Conservation (phyloP, 2,329 filamentous ascomycete species). For the Diaporthe citrichinensis region DNA sequence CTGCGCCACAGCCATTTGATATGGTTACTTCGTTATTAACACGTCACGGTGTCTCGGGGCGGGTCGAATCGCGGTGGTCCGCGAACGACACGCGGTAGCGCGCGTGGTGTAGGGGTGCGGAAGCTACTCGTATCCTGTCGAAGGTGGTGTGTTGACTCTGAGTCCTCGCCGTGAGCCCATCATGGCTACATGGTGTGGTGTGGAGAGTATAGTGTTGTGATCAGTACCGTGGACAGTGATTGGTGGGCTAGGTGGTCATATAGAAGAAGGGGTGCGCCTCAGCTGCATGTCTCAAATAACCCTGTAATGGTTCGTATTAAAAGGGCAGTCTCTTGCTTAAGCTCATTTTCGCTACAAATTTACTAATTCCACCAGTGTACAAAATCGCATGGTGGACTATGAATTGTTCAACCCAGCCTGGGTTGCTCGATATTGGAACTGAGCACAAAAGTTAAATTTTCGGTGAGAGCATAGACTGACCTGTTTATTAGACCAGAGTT, state of each 20-base stretch:
- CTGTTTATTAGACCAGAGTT: not conserved
- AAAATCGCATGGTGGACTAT: not conserved
- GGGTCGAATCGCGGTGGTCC: slow-evolving; percentile 30
- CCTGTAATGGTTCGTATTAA: not conserved
- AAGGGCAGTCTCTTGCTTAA: not conserved
- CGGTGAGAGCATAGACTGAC: too few species aligned
- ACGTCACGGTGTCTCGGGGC: slow-evolving; percentile 31
- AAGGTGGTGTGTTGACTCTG: slow-evolving; percentile 21
- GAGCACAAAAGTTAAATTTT: not conserved
- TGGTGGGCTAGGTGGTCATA: not conserved
- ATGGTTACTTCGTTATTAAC: not conserved
- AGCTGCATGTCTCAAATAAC: slow-evolving; percentile 33
- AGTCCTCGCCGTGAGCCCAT: not conserved
- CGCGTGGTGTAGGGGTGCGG: not conserved
- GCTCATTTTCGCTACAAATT: not conserved
- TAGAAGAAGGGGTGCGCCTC: not conserved
- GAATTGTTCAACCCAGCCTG: slow-evolving; percentile 5
- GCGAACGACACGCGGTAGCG: slow-evolving; percentile 16
- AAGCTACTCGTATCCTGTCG: slow-evolving; percentile 3
- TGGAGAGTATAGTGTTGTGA: slow-evolving; percentile 26
- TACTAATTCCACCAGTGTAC: not conserved
- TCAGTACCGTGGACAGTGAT: not conserved
- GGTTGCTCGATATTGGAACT: not conserved
- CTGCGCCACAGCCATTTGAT: not conserved
- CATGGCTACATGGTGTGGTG: slow-evolving; percentile 4